These are phyloP conservation scores for Scleromitrula shiraiana DNA, from an alignment of 2,329 filamentous ascomycete genomes.

Conservation along the genomic window DNA sequence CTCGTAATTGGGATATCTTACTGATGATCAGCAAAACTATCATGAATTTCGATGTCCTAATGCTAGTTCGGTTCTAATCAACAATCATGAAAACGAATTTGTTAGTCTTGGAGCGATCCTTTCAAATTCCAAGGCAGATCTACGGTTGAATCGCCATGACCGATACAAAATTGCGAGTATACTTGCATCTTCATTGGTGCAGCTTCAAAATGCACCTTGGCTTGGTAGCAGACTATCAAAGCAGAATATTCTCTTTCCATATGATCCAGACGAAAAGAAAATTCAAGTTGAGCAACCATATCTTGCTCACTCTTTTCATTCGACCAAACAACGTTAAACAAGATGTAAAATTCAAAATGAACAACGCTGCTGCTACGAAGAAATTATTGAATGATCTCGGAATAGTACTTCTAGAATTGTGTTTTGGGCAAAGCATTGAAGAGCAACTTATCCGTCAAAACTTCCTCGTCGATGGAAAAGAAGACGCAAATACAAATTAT, in stretches of 20 bases:
- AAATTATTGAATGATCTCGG: conserved; percentile 17
- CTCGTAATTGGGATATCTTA: conserved; percentile 14
- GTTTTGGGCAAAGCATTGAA: conserved; percentile 22
- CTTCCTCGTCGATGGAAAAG: conserved; percentile 14
- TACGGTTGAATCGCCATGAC: conserved; percentile 14
- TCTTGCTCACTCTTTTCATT: conserved; percentile 12
- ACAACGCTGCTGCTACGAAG: conserved; percentile 7
- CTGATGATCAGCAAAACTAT: conserved; percentile 12
- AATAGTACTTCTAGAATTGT: conserved; percentile 24
- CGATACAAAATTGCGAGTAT: conserved; percentile 20
- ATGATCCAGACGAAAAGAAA: conserved; percentile 7
- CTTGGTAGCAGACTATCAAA: conserved; percentile 17
- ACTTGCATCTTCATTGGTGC: conserved; percentile 20
- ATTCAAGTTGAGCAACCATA: conserved; percentile 18
- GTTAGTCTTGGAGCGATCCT: conserved; percentile 19
- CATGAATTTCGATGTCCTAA: conserved; percentile 6
- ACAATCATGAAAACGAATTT: background rate
- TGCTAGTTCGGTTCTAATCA: background rate
- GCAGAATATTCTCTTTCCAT: conserved; percentile 19
- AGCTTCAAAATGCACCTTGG: conserved; percentile 23
- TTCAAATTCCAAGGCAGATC: background rate
- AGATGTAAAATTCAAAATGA: background rate
- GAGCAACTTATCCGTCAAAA: conserved; percentile 12
- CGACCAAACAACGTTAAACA: conserved; percentile 3
- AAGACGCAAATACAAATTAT: conserved; percentile 14